These are phyloP conservation scores for Dissophora globulifera DNA, from an alignment of 192 early-diverging fungal species.

Conservation along the genomic window DNA sequence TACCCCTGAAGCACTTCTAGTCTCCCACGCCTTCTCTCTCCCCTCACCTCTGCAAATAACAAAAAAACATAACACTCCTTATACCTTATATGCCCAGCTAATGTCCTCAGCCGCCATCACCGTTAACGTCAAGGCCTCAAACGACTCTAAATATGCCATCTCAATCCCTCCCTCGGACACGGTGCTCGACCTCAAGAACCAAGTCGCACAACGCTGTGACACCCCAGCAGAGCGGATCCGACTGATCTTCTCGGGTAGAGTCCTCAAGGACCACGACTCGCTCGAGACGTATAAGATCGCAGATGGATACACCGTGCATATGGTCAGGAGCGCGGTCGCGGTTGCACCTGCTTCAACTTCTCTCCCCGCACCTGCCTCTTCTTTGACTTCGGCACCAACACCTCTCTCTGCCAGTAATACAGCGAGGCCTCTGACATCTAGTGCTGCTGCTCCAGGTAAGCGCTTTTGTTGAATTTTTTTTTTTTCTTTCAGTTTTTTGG, in stretches of 20 bases:
- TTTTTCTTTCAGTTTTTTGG: no score
- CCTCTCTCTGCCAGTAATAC: no score
- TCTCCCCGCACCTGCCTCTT: no score
- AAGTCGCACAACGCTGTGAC: constrained; percentile 68
- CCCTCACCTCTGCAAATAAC: no score
- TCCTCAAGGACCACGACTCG: constrained; percentile 90
- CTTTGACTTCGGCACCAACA: neutral
- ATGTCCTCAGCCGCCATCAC: constrained; percentile 56
- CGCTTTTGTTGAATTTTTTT: no score
- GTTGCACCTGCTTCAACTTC: neutral
- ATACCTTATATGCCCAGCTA: no score
- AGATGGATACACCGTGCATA: constrained; percentile 91
- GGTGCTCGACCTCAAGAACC: constrained; percentile 80
- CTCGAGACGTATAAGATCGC: constrained; percentile 81
- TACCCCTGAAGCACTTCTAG: neutral
- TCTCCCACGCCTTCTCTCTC: neutral
- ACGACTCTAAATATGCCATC: constrained; percentile 74
- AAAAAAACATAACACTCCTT: no score
- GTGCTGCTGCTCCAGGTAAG: no score
- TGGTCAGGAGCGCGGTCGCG: constrained; percentile 74
- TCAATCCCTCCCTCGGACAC: constrained; percentile 67
- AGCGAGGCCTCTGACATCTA: no score
- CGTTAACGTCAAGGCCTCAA: constrained; percentile 76
- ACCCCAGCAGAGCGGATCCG: constrained; percentile 77
- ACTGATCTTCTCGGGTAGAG: constrained; percentile 91